Conservation (phyloP, 176 grass and related monocot genomes). For the Chloris gayana region DNA sequence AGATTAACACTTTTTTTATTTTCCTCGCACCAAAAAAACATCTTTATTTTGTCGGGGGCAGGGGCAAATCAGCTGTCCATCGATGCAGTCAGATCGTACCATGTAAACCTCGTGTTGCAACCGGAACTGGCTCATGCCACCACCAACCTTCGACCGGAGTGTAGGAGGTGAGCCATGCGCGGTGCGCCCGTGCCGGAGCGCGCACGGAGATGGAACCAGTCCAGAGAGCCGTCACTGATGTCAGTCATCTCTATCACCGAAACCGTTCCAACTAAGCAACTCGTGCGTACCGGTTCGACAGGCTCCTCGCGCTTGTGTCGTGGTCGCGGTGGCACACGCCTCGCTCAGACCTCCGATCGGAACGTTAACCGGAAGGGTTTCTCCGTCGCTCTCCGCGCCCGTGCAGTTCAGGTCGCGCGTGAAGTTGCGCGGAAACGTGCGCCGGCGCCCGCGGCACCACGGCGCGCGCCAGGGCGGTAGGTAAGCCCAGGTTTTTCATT, state of each 20-base stretch:
- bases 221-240: no score
- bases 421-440: constrained; percentile 26
- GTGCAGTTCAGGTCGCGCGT: neutral
- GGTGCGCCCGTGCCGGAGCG: neutral
- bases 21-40: no score
- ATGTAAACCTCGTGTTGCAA: neutral
- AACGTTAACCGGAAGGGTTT: neutral
- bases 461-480: neutral
- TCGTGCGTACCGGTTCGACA: no score
- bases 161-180: neutral
- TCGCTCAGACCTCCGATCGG: no score
- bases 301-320: no score
- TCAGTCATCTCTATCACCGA: no score
- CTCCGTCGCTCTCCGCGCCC: neutral
- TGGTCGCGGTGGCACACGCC: no score
- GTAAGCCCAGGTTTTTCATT: neutral
- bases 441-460: constrained; percentile 16
- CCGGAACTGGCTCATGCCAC: neutral
- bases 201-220: neutral
- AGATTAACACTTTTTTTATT: no score
- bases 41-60: no score
- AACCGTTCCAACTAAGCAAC: no score
- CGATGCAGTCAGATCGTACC: neutral
- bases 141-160: neutral
- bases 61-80: neutral